Percentiles rank a stretch among this genome's conserved stretches.
Evolutionary conservation across 2,329 filamentous ascomycete species (phyloP).

Genomic region (Chalara sp.): DNA sequence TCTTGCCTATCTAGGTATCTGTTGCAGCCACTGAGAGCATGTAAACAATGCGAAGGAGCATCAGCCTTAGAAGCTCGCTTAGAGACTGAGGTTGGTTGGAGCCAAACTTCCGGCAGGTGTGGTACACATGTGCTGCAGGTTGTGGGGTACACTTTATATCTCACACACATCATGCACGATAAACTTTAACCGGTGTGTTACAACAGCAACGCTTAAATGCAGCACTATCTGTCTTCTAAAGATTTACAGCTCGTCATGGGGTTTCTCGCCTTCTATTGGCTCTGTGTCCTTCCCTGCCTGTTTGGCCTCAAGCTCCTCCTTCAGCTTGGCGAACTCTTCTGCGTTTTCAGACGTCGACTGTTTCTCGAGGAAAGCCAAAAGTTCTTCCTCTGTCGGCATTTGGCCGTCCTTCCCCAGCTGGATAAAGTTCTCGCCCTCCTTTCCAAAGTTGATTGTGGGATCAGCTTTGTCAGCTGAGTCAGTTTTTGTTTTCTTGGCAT

Average conservation of each 20-base stretch:
- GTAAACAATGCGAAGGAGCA: too few species aligned
- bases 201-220: too few species aligned
- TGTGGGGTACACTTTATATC: too few species aligned
- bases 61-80: too few species aligned
- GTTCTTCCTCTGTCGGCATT: constrained; percentile 39
- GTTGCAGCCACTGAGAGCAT: background rate
- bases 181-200: too few species aligned
- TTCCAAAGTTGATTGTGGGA: constrained; percentile 36
- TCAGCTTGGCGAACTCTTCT: too few species aligned
- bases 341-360: background rate
- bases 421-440: constrained; percentile 28
- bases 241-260: constrained; percentile 18
- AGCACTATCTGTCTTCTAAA: background rate
- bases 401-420: constrained; percentile 35
- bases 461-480: constrained; percentile 24
- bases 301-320: too few species aligned
- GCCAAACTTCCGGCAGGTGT: too few species aligned
- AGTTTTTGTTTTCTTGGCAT: constrained; percentile 34
- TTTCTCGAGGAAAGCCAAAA: constrained; percentile 48
- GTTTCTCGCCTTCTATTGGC: background rate
- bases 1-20: background rate
- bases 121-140: too few species aligned
- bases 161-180: too few species aligned
- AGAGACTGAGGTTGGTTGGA: too few species aligned
- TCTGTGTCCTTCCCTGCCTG: too few species aligned